Evolutionary conservation across 1,284 basidiomycete genomes (phyloP).

Genomic region (Bondarzewia mesenterica): DNA sequence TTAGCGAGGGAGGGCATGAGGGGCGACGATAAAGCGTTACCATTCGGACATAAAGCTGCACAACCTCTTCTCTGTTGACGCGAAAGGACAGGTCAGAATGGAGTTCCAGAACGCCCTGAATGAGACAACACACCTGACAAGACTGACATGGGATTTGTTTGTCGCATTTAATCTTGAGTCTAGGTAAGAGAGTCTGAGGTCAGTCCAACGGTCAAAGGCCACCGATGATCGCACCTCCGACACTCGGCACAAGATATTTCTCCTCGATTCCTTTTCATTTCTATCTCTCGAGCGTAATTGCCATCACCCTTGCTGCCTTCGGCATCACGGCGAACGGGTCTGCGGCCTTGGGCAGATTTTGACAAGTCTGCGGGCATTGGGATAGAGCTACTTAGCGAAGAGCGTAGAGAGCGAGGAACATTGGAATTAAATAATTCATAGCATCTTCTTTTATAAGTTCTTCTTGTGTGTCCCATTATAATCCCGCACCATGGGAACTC

Average conservation of each 20-base stretch:
- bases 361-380: neutral
- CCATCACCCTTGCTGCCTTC: conserved; percentile 23
- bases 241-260: conserved; percentile 65
- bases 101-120: conserved; percentile 3
- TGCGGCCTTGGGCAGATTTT: conserved; percentile 10
- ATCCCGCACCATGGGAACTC: neutral
- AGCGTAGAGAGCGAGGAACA: neutral
- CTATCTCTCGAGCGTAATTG: conserved; percentile 23
- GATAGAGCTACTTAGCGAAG: neutral
- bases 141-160: conserved; percentile 68
- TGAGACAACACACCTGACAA: conserved; percentile 39
- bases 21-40: conserved; percentile 23
- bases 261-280: conserved; percentile 18
- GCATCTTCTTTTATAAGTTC: too few species aligned
- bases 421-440: too few species aligned
- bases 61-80: conserved; percentile 47
- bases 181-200: conserved; percentile 19
- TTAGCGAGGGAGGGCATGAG: neutral
- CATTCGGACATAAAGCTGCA: conserved; percentile 64
- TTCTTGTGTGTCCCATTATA: neutral
- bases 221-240: conserved; percentile 34
- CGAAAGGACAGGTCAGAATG: neutral
- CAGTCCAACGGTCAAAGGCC: neutral
- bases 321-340: conserved; percentile 16
- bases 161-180: conserved; percentile 71